Evolutionary conservation across 1,284 basidiomycete genomes (phyloP), one percentile per base, ranked within the genome.

Genomic region (Ceratobasidium papillatum): DNA sequence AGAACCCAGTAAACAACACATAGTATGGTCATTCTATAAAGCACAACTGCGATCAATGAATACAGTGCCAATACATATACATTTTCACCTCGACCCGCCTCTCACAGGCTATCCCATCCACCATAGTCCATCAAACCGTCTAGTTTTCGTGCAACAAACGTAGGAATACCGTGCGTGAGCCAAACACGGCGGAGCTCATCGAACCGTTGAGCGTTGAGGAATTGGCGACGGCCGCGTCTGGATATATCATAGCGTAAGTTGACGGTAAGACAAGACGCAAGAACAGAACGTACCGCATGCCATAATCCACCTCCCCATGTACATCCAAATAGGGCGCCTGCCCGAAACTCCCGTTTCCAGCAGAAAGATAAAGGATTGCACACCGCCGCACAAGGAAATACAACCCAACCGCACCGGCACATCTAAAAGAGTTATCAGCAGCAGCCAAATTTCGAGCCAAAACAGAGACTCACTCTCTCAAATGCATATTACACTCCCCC

Each of bases 371-470:
- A n/a, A 99, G 82, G 56, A 99, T 81, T n/a, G 92, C 89, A 82
- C 96, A 98, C 59, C 94, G 90, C 81, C 97, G 96, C 78, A 98
- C 90, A 74, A 97, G 88, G 82, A 98, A 96, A 82, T 92, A 99
- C 74, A 96, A 83, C 7, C 96, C 98, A 43, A 95, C 86, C 0
- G 91, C 90, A 1, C 95, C 96, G 8, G 94, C 94, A 79, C 97
- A 99, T 76, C 96, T 98, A 76, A 22, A 62, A 12, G 27, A 52
- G 9, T 75, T 45, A 69, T 36, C 74, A 77, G 66, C 75, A 12
- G 0, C 75, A 74, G 41, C 72, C 63, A 58, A 27, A 32, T 22
- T n/a, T n/a, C 65, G 36, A 75, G 45, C 64, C 49, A n/a, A 41
- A 17, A 17, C 34, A 51, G 58, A 69, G 14, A 90, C 95, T 82